A percentile compares a stretch with the other conserved stretches of the same genome.
Evolutionary conservation across 2,329 filamentous ascomycete genomes (phyloP).

Genomic region (Scytalidium sp.): DNA sequence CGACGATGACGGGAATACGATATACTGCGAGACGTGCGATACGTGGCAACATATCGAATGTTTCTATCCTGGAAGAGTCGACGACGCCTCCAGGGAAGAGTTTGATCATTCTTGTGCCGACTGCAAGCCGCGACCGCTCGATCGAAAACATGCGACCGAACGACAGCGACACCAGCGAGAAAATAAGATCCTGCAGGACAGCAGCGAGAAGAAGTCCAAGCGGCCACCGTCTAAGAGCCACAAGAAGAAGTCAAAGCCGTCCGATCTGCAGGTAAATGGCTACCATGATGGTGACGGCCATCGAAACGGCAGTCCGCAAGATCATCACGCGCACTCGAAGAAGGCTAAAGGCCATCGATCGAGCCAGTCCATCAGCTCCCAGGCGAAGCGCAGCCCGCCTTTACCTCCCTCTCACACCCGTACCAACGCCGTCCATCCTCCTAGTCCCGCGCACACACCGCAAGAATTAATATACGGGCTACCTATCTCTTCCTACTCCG

Average conservation of each 20-base stretch:
- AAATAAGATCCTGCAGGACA: conserved; percentile 41
- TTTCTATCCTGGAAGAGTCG: conserved; percentile 77
- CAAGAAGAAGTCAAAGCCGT: conserved; percentile 83
- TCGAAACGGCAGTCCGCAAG: conserved; percentile 44
- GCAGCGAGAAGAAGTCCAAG: conserved; percentile 68
- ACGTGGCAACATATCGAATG: conserved; percentile 99
- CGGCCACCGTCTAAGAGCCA: conserved; percentile 75
- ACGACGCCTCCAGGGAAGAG: conserved; percentile 66
- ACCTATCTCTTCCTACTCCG: conserved; percentile 66
- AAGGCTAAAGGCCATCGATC: conserved; percentile 81
- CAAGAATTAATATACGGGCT: conserved; percentile 62
- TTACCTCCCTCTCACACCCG: conserved; percentile 60
- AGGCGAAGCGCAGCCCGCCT: conserved; percentile 62
- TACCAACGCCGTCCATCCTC: conserved; percentile 54
- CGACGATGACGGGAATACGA: conserved; percentile 96
- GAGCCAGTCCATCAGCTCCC: conserved; percentile 72
- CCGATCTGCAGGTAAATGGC: conserved; percentile 65
- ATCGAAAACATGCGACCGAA: conserved; percentile 72
- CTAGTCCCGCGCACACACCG: conserved; percentile 76
- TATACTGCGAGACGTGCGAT: conserved; percentile 93
- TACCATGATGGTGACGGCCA: conserved; percentile 51
- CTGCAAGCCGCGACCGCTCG: conserved; percentile 75
- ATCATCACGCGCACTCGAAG: conserved; percentile 61
- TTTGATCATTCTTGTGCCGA: conserved; percentile 86
- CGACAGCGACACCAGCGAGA: conserved; percentile 63